These are phyloP conservation scores for Alternaria panax DNA, from an alignment of 2,329 filamentous ascomycete species.

Conservation along the genomic window DNA sequence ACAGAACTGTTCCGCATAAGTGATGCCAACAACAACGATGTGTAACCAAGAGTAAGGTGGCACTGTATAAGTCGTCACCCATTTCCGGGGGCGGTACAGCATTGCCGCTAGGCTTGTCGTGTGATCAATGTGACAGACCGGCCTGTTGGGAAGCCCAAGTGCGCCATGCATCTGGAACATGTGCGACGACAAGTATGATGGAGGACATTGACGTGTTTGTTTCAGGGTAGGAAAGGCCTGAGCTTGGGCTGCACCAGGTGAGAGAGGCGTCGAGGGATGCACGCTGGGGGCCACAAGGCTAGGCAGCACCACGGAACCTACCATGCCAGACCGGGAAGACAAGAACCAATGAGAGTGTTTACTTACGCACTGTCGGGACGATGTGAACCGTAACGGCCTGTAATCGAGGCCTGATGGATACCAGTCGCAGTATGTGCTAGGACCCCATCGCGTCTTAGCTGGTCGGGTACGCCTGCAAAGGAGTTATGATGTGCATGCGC, in stretches of 20 bases:
- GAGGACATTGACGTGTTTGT: conserved; percentile 52
- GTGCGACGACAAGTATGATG: conserved; percentile 47
- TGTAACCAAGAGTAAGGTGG: conserved; percentile 50
- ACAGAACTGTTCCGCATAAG: conserved; percentile 36
- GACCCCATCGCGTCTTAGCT: conserved; percentile 59
- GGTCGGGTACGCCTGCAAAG: conserved; percentile 57
- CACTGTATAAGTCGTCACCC: conserved; percentile 51
- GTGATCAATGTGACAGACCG: conserved; percentile 56
- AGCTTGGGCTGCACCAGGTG: conserved; percentile 47
- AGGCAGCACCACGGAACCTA: conserved; percentile 48
- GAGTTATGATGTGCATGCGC: conserved; percentile 55
- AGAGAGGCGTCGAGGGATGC: conserved; percentile 46
- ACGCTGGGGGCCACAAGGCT: conserved; percentile 44
- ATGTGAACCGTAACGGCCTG: conserved; percentile 60
- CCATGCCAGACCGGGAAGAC: conserved; percentile 42
- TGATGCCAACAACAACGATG: conserved; percentile 48
- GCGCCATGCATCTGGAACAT: conserved; percentile 49
- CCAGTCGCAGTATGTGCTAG: conserved; percentile 56
- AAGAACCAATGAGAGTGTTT: conserved; percentile 50
- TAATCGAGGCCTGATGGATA: conserved; percentile 57
- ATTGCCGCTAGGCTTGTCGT: conserved; percentile 52
- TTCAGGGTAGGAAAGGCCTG: conserved; percentile 48
- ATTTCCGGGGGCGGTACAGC: conserved; percentile 46
- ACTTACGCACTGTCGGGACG: conserved; percentile 66
- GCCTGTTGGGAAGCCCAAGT: conserved; percentile 47